phyloP scores from a whole-genome alignment of 2,329 filamentous ascomycete genomes.

The Hypoxylon sp. region DNA sequence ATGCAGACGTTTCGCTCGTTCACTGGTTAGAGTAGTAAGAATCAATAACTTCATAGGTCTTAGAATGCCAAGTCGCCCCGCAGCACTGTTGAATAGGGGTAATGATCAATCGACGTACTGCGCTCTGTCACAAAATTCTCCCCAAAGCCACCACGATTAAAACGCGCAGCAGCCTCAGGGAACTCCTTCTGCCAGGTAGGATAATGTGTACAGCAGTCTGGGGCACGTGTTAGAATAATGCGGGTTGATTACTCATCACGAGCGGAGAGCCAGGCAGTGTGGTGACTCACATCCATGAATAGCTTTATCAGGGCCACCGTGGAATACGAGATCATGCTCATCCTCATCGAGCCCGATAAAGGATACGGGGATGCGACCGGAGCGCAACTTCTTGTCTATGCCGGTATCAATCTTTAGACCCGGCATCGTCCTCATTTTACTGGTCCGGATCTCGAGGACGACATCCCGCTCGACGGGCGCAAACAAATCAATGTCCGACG shows the following conservation, averaged over 20 bases:
- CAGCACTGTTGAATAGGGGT: slow-evolving; percentile 23
- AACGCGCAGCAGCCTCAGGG: slow-evolving; percentile 65
- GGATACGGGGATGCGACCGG: slow-evolving; percentile 62
- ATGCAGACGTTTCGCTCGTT: slow-evolving; percentile 77
- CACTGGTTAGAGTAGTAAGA: slow-evolving; percentile 52
- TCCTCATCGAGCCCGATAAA: slow-evolving; percentile 69
- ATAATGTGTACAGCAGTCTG: slow-evolving; percentile 74
- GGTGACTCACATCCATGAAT: slow-evolving; percentile 67
- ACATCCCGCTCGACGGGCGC: slow-evolving; percentile 64
- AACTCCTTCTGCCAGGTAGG: slow-evolving; percentile 67
- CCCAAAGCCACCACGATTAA: slow-evolving; percentile 72
- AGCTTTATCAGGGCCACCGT: slow-evolving; percentile 75
- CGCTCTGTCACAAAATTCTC: slow-evolving; percentile 73
- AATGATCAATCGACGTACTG: slow-evolving; percentile 45
- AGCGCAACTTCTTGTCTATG: slow-evolving; percentile 67
- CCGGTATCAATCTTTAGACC: slow-evolving; percentile 67
- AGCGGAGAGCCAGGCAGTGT: background rate
- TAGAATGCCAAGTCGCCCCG: background rate
- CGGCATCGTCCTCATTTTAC: slow-evolving; percentile 69
- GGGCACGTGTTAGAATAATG: slow-evolving; percentile 31
- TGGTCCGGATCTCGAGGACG: slow-evolving; percentile 70
- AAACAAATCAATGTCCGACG: slow-evolving; percentile 57
- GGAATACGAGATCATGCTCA: slow-evolving; percentile 73
- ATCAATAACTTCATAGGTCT: background rate
- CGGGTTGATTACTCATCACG: slow-evolving; percentile 2